Base-by-base conservation (phyloP, 768 basidiomycete species). In the Heimioporus sp. region DNA sequence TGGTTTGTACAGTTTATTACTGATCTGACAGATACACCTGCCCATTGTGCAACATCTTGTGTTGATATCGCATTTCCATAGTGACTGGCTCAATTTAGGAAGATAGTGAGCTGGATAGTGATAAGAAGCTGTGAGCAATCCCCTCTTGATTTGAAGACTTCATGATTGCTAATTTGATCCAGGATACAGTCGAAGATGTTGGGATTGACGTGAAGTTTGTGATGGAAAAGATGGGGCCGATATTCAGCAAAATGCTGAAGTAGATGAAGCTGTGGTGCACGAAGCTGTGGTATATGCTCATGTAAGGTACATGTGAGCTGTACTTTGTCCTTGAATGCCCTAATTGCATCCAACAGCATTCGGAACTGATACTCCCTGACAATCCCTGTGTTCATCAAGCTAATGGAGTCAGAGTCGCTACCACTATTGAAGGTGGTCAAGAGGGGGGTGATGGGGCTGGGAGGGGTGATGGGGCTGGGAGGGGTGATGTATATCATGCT, bases 71-170 rank as follows among this genome's bases (percentile, higher is more conserved):
- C 46, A 55, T 70, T 72, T 15, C 70, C 63, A 49, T 61, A 51
- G 35, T 68, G 68, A 5, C 69, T 65, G 39, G 58, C 56, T 10
- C 54, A 36, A 37, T 2, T 58, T 64, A 15, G 41, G 24, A 53
- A 74, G 74, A 7, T 70, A 65, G 17, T 62, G 56, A 12, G 49
- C 51, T 71, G 71, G 10, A 55, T 52, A 11, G 63, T 59, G 36
- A 70, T 52, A 1, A 63, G 66, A 17, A 62, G 54, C 47, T 69
- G 67, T 15, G 24, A 8, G 37, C 59, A 35, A 30, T 53, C 34
- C 2, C 56, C 61, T 10, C 54, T 47, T 34, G 58, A 65, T 8
- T 51, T 16, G 38, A 72, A 72, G 15, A 70, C 49, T 10, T 51
- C 51, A 45, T 70, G 57, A 39, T 57, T 48, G 20, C 60, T 43